Conservation (phyloP, 805 yeast genomes). For the Metschnikowia borealis region DNA sequence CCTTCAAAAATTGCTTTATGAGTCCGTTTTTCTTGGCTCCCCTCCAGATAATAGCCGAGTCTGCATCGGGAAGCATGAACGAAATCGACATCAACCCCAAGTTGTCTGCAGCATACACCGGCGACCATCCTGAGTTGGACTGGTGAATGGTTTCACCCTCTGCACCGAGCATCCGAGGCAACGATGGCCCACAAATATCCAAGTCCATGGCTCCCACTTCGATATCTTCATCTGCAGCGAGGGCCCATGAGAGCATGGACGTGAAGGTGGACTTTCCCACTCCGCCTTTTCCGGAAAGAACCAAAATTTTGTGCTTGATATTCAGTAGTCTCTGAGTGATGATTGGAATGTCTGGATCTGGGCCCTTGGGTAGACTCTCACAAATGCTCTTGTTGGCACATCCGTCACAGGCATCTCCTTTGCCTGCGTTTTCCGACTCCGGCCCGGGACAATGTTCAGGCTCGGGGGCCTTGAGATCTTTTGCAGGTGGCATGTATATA, state of each 20-base stretch:
- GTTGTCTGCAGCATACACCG: constrained; percentile 93
- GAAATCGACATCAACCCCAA: constrained; percentile 94
- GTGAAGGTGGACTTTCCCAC: constrained; percentile 98
- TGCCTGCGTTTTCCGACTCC: constrained; percentile 89
- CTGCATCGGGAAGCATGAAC: constrained; percentile 88
- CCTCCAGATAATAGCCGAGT: constrained; percentile 94
- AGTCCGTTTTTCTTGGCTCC: constrained; percentile 94
- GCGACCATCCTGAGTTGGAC: constrained; percentile 92
- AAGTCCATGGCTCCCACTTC: constrained; percentile 97
- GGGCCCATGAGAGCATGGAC: constrained; percentile 93
- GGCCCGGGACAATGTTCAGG: constrained; percentile 79
- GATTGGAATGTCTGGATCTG: constrained; percentile 85
- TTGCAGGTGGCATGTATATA: constrained; percentile 23
- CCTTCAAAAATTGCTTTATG: constrained; percentile 89
- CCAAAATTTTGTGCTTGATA: constrained; percentile 73
- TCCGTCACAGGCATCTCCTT: constrained; percentile 89
- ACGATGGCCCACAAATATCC: constrained; percentile 96
- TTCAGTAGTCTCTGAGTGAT: constrained; percentile 65
- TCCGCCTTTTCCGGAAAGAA: constrained; percentile 85
- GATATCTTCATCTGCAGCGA: constrained; percentile 70
- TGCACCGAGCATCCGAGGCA: constrained; percentile 93
- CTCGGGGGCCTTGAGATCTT: constrained; percentile 65
- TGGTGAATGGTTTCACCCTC: constrained; percentile 82
- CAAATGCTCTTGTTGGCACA: constrained; percentile 94
- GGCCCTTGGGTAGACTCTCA: constrained; percentile 84